Percentiles rank a stretch among this genome's conserved stretches.
Conservation (phyloP, 306 rosid species). For the Rosa multiflora region DNA sequence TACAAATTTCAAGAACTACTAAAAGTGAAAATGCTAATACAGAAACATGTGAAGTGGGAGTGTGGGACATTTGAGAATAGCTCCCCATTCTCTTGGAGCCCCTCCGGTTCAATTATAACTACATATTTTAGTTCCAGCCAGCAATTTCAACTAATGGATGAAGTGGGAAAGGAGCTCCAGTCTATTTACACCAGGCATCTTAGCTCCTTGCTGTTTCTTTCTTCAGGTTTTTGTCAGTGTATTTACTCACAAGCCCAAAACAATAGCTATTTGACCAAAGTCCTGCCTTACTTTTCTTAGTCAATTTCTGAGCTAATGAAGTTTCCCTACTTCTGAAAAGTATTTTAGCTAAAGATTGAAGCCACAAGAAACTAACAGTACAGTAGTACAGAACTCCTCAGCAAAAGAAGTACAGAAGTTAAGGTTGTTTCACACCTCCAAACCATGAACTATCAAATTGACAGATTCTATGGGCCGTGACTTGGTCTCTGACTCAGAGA, state of each 20-base stretch:
- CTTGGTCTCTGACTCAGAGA: not conserved
- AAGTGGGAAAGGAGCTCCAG: not conserved
- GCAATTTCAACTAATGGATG: not conserved
- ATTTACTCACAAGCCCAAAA: not conserved
- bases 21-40: too few species aligned
- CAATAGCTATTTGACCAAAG: not conserved
- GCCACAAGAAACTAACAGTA: not conserved
- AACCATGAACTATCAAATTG: not conserved
- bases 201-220: not conserved
- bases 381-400: too few species aligned
- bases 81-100: not conserved
- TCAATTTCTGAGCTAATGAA: not conserved
- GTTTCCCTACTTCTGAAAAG: not conserved
- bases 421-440: not conserved
- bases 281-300: not conserved
- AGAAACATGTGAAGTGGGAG: too few species aligned
- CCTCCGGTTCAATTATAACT: not conserved
- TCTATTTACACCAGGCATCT: not conserved
- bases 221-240: not conserved
- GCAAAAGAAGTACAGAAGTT: not conserved
- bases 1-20: too few species aligned
- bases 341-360: not conserved
- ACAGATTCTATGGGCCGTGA: not conserved
- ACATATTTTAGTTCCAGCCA: not conserved
- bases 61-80: not conserved